Conservation (phyloP, 805 yeast species). For the Komagataella populi region DNA sequence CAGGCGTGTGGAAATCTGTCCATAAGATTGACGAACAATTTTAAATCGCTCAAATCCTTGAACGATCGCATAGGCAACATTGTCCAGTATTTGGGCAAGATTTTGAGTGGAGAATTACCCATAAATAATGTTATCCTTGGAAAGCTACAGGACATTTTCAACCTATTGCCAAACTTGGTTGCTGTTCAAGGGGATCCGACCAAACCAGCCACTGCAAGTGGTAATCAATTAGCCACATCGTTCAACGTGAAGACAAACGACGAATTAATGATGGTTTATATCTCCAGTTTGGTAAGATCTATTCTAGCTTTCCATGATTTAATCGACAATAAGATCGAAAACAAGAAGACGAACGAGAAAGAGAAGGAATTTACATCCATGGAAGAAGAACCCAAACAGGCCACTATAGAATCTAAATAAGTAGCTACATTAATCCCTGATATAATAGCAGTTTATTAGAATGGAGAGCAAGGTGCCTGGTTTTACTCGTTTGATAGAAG, state of each 20-base stretch:
- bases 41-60: slow-evolving; percentile 77
- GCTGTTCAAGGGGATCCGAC: slow-evolving; percentile 9
- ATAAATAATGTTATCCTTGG: slow-evolving; percentile 85
- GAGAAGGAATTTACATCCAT: slow-evolving; percentile 1
- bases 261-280: slow-evolving; percentile 87
- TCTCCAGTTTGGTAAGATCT: slow-evolving; percentile 81
- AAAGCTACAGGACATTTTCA: slow-evolving; percentile 88
- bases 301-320: slow-evolving; percentile 94
- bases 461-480: not conserved
- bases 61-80: slow-evolving; percentile 71
- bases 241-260: slow-evolving; percentile 91
- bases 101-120: slow-evolving; percentile 60
- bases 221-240: slow-evolving; percentile 44
- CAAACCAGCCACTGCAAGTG: slow-evolving; percentile 8
- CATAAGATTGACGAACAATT: slow-evolving; percentile 75
- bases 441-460: not conserved
- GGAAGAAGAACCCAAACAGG: not conserved
- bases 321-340: slow-evolving; percentile 89
- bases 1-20: slow-evolving; percentile 93
- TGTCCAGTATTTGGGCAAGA: slow-evolving; percentile 63
- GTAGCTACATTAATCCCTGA: not conserved
- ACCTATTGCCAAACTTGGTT: slow-evolving; percentile 71
- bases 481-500: not conserved
- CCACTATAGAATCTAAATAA: slow-evolving; percentile 1
- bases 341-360: slow-evolving; percentile 27